Base-by-base conservation (phyloP, 306 rosid species). In the Rosa chinensis region DNA sequence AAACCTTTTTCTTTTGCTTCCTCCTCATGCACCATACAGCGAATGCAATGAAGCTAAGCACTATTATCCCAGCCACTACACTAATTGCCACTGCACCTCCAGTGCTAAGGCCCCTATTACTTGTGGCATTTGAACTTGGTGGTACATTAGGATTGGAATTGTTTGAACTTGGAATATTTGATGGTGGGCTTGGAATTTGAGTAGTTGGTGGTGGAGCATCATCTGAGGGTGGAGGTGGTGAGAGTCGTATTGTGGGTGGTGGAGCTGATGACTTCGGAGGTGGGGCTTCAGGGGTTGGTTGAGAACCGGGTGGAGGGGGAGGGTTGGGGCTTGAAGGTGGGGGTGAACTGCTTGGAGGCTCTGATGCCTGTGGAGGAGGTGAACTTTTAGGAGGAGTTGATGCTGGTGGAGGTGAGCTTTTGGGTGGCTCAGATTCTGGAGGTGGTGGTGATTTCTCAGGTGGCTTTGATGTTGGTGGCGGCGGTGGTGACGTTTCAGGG, bases 11-110 rank as follows among this genome's bases (percentile, higher is more conserved):
- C 84, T 76, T 89, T 82, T 81, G 78, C 86, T 87, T 92, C 74
- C 87, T 88, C 74, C 87, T 88, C 73, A 84, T 16, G 79, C 86
- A 91, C 97, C 98, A 95, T 5, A 89, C 78, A 75, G 72, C 77
- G 78, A 91, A 78, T 73, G 89, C 97, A 83, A 92, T 55, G 72
- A 95, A 78, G 80, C 86, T 77, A 74, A 95, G 85, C 70, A 85
- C 78, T 23, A 91, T 9, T 58, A 90, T 18, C 45, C 86, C 92
- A 39, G 81, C 88, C 76, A 75, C 87, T 61, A 82, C 88, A 62
- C 70, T 77, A 48, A 95, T 85, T 52, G 92, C 97, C 48, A 84
- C 85, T 1, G 28, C 55, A 70, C 82, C 93, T 66, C 83, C 97
- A 69, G 84, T 84, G 66, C 86, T 67, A 78, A 91, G 83, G 40